Conservation (phyloP, 2,329 filamentous ascomycete species). For the Paecilomyces fulvus region DNA sequence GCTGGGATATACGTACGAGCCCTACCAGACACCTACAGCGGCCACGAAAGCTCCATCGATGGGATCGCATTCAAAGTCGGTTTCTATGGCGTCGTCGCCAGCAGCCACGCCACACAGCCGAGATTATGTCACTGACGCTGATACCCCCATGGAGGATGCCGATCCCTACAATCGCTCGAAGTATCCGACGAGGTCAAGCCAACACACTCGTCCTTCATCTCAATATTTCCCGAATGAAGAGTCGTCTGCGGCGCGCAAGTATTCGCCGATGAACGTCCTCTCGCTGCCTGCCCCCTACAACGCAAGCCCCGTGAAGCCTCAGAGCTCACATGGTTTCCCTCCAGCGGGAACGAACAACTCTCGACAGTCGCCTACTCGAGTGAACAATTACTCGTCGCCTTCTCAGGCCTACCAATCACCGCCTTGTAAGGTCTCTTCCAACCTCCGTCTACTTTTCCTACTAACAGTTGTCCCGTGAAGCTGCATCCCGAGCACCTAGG, state of each 20-base stretch:
- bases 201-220: slow-evolving; percentile 62
- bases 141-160: slow-evolving; percentile 80
- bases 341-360: slow-evolving; percentile 38
- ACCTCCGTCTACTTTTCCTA: not conserved
- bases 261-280: slow-evolving; percentile 89
- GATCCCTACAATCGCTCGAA: slow-evolving; percentile 81
- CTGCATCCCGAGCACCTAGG: slow-evolving; percentile 50
- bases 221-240: slow-evolving; percentile 66
- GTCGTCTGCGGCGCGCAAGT: slow-evolving; percentile 77
- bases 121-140: slow-evolving; percentile 59
- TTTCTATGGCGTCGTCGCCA: slow-evolving; percentile 52
- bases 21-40: slow-evolving; percentile 46
- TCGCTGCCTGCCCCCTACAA: slow-evolving; percentile 74
- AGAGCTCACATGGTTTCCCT: slow-evolving; percentile 47
- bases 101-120: slow-evolving; percentile 52
- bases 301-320: slow-evolving; percentile 50
- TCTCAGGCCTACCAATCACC: slow-evolving; percentile 52
- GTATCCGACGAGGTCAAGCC: slow-evolving; percentile 70
- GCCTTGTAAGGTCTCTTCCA: slow-evolving; percentile 38
- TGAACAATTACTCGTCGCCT: slow-evolving; percentile 49
- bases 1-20: slow-evolving; percentile 58
- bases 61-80: slow-evolving; percentile 37
- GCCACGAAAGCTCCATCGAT: slow-evolving; percentile 24
- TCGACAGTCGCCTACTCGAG: slow-evolving; percentile 73
- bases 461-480: slow-evolving; percentile 24